Base-by-base conservation (phyloP, 176 grass and related monocot genomes). In the Aegilops longissima region DNA sequence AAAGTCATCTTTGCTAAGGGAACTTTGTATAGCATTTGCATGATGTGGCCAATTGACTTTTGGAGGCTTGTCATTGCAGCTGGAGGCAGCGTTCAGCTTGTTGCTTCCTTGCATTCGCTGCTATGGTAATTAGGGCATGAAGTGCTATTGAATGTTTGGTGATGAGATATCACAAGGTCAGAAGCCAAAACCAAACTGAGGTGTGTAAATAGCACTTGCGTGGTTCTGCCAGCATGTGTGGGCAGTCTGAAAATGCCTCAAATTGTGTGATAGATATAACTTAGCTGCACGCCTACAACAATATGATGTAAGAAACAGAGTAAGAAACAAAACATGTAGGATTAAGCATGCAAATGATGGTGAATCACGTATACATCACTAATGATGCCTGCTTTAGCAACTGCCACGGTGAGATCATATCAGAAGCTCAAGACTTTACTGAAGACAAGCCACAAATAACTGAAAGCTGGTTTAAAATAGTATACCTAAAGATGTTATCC, bases 1-100 rank as follows among this genome's bases (percentile, higher is more conserved):
- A 81, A 92, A 87, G 6, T 80, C 90, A 33, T 88, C 90, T 87
- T 85, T 93, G 47, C 77, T 85, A 27, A 86, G 75, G 82, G 67
- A 86, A 44, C 76, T 58, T 9, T 96, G 59, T 23, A 96, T 68
- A 87, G 84, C 78, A 86, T 75, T 77, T 66, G 67, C 89, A 80
- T 98, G 94, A 20, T 90, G 65, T 33, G 29, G 58, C 97, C 92
- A 98, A 11, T 98, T 98, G 5, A 90, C 73, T 62, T 81, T 91
- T 23, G 94, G 85, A 8, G 4, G 24, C 82, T 91, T 95, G 25
- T 91, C 82, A 38, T 47, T 40, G 81, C 80, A 80, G 56, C n/a
- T 64, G 61, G 88, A 79, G 66, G 83, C 84, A 59, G 4, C 33
- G 4, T 25, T 44, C 23, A 44, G 87, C 23, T 59, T 85, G n/a